These are phyloP conservation scores for Aspergillus alliaceus DNA, from an alignment of 2,329 filamentous ascomycete species.

Conservation along the genomic window DNA sequence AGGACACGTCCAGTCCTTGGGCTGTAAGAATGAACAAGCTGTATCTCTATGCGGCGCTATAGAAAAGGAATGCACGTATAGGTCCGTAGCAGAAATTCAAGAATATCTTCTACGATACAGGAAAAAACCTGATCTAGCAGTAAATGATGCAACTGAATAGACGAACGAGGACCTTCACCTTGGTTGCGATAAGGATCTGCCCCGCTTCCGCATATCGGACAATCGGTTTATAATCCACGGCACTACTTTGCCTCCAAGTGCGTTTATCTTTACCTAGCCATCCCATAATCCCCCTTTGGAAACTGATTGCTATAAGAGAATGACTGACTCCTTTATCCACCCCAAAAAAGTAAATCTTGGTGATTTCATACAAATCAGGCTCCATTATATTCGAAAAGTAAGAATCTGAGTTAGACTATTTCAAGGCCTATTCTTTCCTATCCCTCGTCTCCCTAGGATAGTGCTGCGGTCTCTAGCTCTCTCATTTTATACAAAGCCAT, in stretches of 20 bases:
- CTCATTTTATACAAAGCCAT: too few relatives aligned
- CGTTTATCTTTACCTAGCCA: neutral
- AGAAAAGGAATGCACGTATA: constrained; percentile 47
- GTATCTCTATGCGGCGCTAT: constrained; percentile 7
- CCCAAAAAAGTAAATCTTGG: neutral
- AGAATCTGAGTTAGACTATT: too few relatives aligned
- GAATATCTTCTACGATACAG: constrained; percentile 7
- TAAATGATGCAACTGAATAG: neutral
- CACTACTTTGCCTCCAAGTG: neutral
- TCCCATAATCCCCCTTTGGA: too few relatives aligned
- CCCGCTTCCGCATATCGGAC: neutral
- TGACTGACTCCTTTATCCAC: neutral
- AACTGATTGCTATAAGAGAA: too few relatives aligned
- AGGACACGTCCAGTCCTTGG: constrained; percentile 1
- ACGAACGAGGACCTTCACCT: neutral
- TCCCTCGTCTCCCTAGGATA: too few relatives aligned
- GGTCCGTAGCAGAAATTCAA: constrained; percentile 1
- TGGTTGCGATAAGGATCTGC: neutral
- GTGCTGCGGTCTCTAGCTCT: too few relatives aligned
- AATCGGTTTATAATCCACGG: neutral
- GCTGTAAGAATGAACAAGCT: constrained; percentile 3
- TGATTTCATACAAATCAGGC: too few relatives aligned
- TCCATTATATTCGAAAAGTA: too few relatives aligned
- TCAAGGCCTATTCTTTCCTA: too few relatives aligned
- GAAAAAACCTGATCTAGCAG: constrained; percentile 1